Percentiles rank a stretch among this genome's conserved stretches.
Conservation (phyloP, 1,139 yeast species). For the Candida sp. region DNA sequence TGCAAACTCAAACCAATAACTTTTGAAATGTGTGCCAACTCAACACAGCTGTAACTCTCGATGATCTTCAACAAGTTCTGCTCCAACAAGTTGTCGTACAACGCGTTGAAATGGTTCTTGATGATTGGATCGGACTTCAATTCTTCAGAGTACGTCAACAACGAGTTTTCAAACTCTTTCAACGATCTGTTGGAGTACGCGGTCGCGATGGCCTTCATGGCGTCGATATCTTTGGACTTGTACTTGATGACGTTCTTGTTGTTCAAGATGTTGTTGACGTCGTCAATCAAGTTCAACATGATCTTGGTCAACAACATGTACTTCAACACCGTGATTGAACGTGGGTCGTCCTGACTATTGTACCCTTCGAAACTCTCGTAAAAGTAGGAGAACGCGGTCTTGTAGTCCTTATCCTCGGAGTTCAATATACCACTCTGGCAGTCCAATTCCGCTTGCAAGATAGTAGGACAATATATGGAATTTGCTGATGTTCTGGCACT, state of each 20-base stretch:
- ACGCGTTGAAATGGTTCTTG: slow-evolving; percentile 89
- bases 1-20: slow-evolving; percentile 87
- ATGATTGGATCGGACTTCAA: slow-evolving; percentile 87
- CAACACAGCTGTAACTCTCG: slow-evolving; percentile 96
- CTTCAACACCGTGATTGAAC: slow-evolving; percentile 81
- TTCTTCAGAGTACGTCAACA: slow-evolving; percentile 73
- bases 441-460: slow-evolving; percentile 92
- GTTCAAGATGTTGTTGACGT: slow-evolving; percentile 75
- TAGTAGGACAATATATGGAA: slow-evolving; percentile 94
- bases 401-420: slow-evolving; percentile 97
- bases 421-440: slow-evolving; percentile 95
- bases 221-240: slow-evolving; percentile 77
- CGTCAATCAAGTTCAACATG: slow-evolving; percentile 89
- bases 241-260: slow-evolving; percentile 85
- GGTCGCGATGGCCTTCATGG: slow-evolving; percentile 91
- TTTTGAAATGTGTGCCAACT: slow-evolving; percentile 85
- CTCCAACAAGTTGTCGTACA: slow-evolving; percentile 92
- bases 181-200: slow-evolving; percentile 92
- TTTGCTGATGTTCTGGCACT: slow-evolving; percentile 98
- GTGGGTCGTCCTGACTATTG: slow-evolving; percentile 61
- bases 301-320: slow-evolving; percentile 93
- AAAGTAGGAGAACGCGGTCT: slow-evolving; percentile 95
- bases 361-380: slow-evolving; percentile 95
- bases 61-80: slow-evolving; percentile 94
- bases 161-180: slow-evolving; percentile 85